Conservation (phyloP, 805 yeast genomes). For the Monosporozyma solicola region DNA sequence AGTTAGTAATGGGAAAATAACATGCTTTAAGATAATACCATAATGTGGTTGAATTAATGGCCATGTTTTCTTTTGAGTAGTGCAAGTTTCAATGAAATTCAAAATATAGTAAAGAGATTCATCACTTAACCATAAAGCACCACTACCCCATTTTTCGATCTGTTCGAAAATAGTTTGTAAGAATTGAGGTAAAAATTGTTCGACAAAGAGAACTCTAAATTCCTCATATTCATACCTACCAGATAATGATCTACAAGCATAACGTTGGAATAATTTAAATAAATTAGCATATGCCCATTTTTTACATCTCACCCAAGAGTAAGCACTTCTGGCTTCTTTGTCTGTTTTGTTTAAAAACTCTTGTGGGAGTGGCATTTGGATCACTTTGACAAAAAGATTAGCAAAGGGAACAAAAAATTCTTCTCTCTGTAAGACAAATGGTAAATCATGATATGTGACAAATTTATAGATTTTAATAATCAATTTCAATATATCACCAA, state of each 20-base stretch:
- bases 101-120: slow-evolving; percentile 58
- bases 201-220: slow-evolving; percentile 47
- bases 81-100: slow-evolving; percentile 52
- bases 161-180: slow-evolving; percentile 53
- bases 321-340: slow-evolving; percentile 45
- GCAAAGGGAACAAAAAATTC: slow-evolving; percentile 60
- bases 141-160: slow-evolving; percentile 65
- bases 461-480: slow-evolving; percentile 72
- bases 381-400: slow-evolving; percentile 60
- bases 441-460: slow-evolving; percentile 63
- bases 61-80: slow-evolving; percentile 58
- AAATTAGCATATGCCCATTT: slow-evolving; percentile 87
- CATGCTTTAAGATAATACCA: slow-evolving; percentile 54
- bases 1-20: slow-evolving; percentile 68
- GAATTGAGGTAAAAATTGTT: slow-evolving; percentile 64
- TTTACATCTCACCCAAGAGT: slow-evolving; percentile 65
- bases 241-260: slow-evolving; percentile 43
- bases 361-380: slow-evolving; percentile 42
- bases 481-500: slow-evolving; percentile 67
- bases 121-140: slow-evolving; percentile 59
- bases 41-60: slow-evolving; percentile 53
- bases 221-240: slow-evolving; percentile 47
- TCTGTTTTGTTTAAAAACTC: slow-evolving; percentile 34
- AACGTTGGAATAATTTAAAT: slow-evolving; percentile 60
- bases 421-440: slow-evolving; percentile 49